Evolutionary conservation across 2,329 filamentous ascomycete genomes (phyloP).

Genomic region (Exophiala sp.): DNA sequence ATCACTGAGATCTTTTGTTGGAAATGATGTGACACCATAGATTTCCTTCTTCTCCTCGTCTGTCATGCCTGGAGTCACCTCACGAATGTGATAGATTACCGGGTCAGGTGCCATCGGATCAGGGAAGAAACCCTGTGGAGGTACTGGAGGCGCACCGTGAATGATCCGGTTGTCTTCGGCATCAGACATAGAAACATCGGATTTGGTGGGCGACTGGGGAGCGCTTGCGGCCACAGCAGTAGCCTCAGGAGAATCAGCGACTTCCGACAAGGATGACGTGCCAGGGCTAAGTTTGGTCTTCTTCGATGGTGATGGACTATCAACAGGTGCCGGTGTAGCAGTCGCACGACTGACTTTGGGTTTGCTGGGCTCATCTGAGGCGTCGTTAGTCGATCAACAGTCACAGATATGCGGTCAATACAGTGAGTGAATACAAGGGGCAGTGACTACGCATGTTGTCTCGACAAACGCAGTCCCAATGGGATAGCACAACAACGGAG

Average conservation of each 20-base stretch:
- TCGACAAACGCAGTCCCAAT: no score
- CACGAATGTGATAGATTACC: slow-evolving; percentile 86
- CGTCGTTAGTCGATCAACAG: slow-evolving; percentile 3
- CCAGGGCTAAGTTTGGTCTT: slow-evolving; percentile 30
- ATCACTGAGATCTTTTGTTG: slow-evolving; percentile 70
- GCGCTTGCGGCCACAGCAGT: slow-evolving; percentile 52
- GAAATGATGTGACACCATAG: slow-evolving; percentile 80
- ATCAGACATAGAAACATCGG: slow-evolving; percentile 56
- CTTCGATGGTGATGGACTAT: slow-evolving; percentile 29
- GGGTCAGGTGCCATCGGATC: slow-evolving; percentile 87
- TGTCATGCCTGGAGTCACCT: slow-evolving; percentile 66
- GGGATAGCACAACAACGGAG: no score
- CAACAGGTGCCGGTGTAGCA: slow-evolving; percentile 23
- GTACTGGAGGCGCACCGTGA: slow-evolving; percentile 57
- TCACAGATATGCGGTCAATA: not conserved
- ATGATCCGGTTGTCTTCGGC: slow-evolving; percentile 43
- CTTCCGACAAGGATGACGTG: slow-evolving; percentile 29
- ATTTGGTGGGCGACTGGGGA: slow-evolving; percentile 55
- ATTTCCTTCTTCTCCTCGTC: slow-evolving; percentile 83
- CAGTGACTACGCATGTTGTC: not conserved
- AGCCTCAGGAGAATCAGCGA: slow-evolving; percentile 31
- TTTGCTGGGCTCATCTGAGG: slow-evolving; percentile 21
- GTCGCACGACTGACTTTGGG: slow-evolving; percentile 16
- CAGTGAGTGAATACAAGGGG: not conserved
- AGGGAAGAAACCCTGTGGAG: slow-evolving; percentile 82